Conservation (phyloP, 306 rosid species). For the Ziziphus jujuba region DNA sequence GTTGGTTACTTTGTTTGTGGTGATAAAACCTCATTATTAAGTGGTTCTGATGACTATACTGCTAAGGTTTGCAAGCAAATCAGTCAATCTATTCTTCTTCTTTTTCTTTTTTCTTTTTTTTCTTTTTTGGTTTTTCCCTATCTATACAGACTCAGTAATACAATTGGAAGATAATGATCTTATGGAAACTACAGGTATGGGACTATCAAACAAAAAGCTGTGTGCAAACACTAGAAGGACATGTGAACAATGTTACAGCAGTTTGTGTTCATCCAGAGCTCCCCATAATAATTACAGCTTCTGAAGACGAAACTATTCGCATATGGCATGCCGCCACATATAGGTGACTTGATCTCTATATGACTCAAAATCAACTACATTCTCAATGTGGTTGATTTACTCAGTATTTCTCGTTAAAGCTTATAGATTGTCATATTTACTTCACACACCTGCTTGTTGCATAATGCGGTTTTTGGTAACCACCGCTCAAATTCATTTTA, state of each 20-base stretch:
- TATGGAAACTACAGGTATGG: slow-evolving; percentile 41
- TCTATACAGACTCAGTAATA: no score
- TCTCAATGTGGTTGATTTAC: not conserved
- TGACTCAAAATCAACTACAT: not conserved
- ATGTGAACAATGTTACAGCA: slow-evolving; percentile 49
- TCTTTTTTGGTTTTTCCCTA: not conserved
- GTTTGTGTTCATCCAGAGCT: slow-evolving; percentile 49
- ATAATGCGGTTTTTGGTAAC: not conserved
- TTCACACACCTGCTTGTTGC: no score
- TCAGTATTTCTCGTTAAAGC: not conserved
- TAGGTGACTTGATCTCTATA: slow-evolving; percentile 25
- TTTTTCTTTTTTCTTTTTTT: no score
- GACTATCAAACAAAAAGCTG: slow-evolving; percentile 36
- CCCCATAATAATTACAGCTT: slow-evolving; percentile 51
- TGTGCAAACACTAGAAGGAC: slow-evolving; percentile 57
- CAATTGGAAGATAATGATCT: not conserved
- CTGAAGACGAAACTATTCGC: slow-evolving; percentile 54
- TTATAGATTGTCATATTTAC: no score
- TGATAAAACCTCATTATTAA: slow-evolving; percentile 42
- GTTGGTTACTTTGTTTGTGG: slow-evolving; percentile 44
- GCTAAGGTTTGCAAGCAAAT: slow-evolving; percentile 42
- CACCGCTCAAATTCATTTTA: slow-evolving; percentile 4
- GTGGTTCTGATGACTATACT: slow-evolving; percentile 69
- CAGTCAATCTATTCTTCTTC: not conserved
- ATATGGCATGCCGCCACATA: slow-evolving; percentile 47